Evolutionary conservation across 371 early-diverging fungal genomes (phyloP), one percentile per base, ranked within the genome.

Genomic region (Mortierella sp.): DNA sequence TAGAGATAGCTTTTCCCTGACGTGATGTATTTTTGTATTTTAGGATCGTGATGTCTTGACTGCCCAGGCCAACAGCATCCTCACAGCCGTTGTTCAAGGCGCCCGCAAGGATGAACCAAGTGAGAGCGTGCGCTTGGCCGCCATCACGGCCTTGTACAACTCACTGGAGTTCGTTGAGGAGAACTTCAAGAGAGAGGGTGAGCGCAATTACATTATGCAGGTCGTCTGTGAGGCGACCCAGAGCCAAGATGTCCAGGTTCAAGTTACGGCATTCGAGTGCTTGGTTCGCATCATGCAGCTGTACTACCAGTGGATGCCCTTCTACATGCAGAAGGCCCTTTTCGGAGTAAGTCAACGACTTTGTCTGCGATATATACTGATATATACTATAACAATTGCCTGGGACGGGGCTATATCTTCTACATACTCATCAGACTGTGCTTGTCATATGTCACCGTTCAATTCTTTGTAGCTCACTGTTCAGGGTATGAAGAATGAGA

Each of bases 141-240:
- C 97, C 24, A 82, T 97, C 61, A 86, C 84, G 54, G 97, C 99
- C 4, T 86, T 99, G 56, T 89, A 87, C 83, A 97, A 97, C 80
- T 94, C 97, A 31, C 87, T 99, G 50, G 95, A 93, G 81, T 99
- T 98, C 78, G 89, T 95, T 48, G 85, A 91, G 68, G 89, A 85
- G 26, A 96, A 99, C 84, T 98, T 99, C 85, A 93, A 94, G 53
- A 83, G 89, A 34, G 94, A 93, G 83, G 91, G 89, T 60, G 97
- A 98, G 80, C 88, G 99, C 61, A 96, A 98, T 82, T 94, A 92
- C 60, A 95, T 99, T 59, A 99, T 99, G 99, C 93, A 95, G 76
- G 90, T 95, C n/a, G 94, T 99, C 14, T 99, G 98, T 79, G 97
- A 95, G 75, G 95, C 95, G 28, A 95, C 97, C 23, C 95, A 95